Conservation (phyloP, 768 basidiomycete species). For the Macrocybe gigantea region DNA sequence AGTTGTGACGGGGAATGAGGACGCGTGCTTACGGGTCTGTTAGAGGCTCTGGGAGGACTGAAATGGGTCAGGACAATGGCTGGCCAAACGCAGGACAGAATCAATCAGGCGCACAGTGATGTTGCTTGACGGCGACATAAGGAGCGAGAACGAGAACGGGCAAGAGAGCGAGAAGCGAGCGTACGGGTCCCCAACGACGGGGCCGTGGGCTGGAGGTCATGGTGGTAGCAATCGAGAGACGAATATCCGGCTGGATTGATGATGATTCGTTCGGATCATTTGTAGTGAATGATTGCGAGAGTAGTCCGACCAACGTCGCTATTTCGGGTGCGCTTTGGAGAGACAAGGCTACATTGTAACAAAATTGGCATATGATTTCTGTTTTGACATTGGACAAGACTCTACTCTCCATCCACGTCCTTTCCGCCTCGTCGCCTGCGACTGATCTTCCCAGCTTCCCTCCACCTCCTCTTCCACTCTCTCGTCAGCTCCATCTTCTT, state of each 20-base stretch:
- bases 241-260: no score
- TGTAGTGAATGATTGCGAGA: no score
- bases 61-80: no score
- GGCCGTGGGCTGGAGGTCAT: no score
- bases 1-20: no score
- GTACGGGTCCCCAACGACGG: constrained; percentile 50
- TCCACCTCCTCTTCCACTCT: constrained; percentile 73
- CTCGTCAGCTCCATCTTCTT: constrained; percentile 59
- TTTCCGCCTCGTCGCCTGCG: constrained; percentile 44
- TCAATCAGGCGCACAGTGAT: constrained; percentile 32
- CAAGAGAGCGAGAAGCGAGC: constrained; percentile 47
- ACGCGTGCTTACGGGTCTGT: constrained; percentile 40
- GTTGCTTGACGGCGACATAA: constrained; percentile 40
- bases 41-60: constrained; percentile 56
- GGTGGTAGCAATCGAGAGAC: no score
- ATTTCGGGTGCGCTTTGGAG: no score
- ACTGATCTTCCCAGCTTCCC: constrained; percentile 67
- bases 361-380: neutral
- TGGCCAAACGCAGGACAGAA: no score
- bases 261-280: no score
- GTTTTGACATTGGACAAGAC: neutral
- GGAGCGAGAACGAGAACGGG: constrained; percentile 50
- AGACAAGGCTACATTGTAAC: no score
- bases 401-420: constrained; percentile 19
- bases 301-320: no score